Conservation (phyloP, 1,139 yeast species). For the Pichia terricola region DNA sequence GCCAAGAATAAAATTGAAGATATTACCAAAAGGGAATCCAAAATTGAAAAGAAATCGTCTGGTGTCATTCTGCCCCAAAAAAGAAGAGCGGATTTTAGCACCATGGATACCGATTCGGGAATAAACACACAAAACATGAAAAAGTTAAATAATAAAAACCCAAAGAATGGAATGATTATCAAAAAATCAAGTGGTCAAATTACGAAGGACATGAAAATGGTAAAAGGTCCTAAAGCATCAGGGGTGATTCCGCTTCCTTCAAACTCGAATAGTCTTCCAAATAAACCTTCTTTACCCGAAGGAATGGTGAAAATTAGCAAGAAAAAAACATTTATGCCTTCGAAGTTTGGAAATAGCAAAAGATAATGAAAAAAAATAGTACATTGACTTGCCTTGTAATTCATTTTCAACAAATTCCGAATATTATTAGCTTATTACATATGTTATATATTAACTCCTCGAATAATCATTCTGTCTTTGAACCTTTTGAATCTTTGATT, state of each 20-base stretch:
- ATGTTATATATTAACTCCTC: no score
- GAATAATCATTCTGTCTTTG: constrained; percentile 17
- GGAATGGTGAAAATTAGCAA: constrained; percentile 18
- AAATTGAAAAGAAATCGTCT: background rate
- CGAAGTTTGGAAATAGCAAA: background rate
- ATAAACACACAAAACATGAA: background rate
- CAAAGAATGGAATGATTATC: background rate
- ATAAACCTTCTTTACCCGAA: constrained; percentile 1
- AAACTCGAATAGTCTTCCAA: background rate
- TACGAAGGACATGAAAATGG: constrained; percentile 2
- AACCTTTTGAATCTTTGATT: constrained; percentile 20
- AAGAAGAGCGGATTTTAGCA: background rate
- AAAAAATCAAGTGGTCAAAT: constrained; percentile 5
- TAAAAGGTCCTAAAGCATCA: constrained; percentile 3
- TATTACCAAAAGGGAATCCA: background rate
- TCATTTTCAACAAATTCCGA: no score
- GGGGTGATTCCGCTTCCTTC: constrained; percentile 3
- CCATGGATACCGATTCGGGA: no score
- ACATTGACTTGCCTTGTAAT: no score
- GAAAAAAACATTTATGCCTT: constrained; percentile 3
- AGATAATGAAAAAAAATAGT: no score
- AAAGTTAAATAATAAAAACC: no score
- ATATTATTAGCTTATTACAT: no score
- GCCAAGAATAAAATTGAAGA: background rate
- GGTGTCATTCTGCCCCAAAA: constrained; percentile 2